Conservation (phyloP, 2,329 filamentous ascomycete genomes). For the Xylaria digitata region DNA sequence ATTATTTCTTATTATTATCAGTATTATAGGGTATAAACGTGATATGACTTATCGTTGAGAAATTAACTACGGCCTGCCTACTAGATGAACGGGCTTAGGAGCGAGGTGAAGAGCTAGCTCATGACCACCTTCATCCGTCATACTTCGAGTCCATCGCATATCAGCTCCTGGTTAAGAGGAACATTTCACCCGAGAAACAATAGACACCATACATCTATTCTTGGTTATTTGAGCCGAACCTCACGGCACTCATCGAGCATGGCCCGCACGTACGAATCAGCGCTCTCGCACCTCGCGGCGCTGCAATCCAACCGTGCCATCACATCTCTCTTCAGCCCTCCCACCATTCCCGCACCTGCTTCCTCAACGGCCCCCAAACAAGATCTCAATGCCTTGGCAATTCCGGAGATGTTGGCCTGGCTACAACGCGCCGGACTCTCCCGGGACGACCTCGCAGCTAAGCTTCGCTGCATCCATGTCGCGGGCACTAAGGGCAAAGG, state of each 20-base stretch:
- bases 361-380: slow-evolving; percentile 56
- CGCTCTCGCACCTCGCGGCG: slow-evolving; percentile 78
- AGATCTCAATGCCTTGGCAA: slow-evolving; percentile 75
- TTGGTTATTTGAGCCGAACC: neutral
- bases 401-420: slow-evolving; percentile 86
- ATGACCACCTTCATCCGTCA: slow-evolving; percentile 23
- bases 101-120: too few species aligned
- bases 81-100: slow-evolving; percentile 2
- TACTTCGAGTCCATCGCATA: slow-evolving; percentile 4
- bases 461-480: slow-evolving; percentile 74
- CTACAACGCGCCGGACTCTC: slow-evolving; percentile 79
- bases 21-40: neutral
- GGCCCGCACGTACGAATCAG: slow-evolving; percentile 67
- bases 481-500: slow-evolving; percentile 96
- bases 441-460: slow-evolving; percentile 53
- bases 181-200: neutral
- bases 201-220: neutral
- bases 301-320: slow-evolving; percentile 83
- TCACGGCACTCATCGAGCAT: slow-evolving; percentile 35
- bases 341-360: slow-evolving; percentile 54
- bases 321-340: slow-evolving; percentile 59
- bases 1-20: neutral
- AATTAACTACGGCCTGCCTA: neutral
- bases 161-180: neutral
- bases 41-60: slow-evolving; percentile 3